phyloP scores from a whole-genome alignment of 805 yeast genomes.

The Candida koratica region DNA sequence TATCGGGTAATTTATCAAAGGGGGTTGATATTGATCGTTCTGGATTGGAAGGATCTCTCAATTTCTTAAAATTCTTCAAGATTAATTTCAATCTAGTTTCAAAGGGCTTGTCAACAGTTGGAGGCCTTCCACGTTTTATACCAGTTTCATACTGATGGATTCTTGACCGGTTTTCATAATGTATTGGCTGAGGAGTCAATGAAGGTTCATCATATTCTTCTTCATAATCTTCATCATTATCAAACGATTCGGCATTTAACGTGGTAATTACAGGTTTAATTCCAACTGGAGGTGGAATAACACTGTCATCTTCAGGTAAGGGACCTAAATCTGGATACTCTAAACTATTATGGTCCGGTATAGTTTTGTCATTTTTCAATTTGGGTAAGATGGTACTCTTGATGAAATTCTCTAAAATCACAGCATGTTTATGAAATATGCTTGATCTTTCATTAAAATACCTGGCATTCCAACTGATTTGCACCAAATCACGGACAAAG shows the following conservation, averaged over 20 bases:
- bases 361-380: conserved; percentile 39
- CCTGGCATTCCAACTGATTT: conserved; percentile 87
- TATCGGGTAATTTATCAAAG: conserved; percentile 82
- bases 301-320: conserved; percentile 47
- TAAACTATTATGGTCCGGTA: conserved; percentile 34
- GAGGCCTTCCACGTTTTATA: conserved; percentile 83
- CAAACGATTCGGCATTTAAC: conserved; percentile 15
- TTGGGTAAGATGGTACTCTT: conserved; percentile 46
- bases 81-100: conserved; percentile 89
- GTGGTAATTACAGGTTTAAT: background rate
- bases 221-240: conserved; percentile 15
- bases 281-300: conserved; percentile 9
- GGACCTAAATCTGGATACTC: conserved; percentile 67
- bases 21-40: conserved; percentile 51
- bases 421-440: conserved; percentile 64
- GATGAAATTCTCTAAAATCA: conserved; percentile 51
- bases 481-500: conserved; percentile 73
- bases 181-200: conserved; percentile 12
- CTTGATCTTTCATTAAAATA: conserved; percentile 73
- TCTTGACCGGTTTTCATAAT: conserved; percentile 1
- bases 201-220: conserved; percentile 9
- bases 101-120: conserved; percentile 84
- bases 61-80: conserved; percentile 74
- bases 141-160: conserved; percentile 34
- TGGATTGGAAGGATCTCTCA: conserved; percentile 48